Evolutionary conservation across 768 basidiomycete species (phyloP).

Genomic region (Cystofilobasidium capitatum): DNA sequence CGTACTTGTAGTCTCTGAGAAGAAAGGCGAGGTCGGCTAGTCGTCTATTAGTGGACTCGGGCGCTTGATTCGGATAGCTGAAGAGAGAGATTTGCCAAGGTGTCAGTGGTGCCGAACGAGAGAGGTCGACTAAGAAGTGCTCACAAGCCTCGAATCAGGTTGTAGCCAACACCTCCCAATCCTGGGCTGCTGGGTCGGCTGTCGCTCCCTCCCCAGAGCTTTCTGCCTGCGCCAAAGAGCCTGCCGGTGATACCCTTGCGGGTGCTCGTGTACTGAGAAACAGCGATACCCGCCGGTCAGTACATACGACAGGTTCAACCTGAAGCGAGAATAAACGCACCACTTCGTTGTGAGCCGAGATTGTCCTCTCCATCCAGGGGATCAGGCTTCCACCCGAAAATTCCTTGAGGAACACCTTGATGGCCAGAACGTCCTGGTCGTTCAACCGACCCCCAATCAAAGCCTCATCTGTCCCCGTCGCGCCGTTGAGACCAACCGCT

Average conservation of each 20-base stretch:
- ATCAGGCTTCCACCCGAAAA: slow-evolving; percentile 79
- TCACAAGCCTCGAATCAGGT: slow-evolving; percentile 40
- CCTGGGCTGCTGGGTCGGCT: slow-evolving; percentile 34
- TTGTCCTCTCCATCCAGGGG: slow-evolving; percentile 94
- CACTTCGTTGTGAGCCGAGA: slow-evolving; percentile 86
- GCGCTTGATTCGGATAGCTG: slow-evolving; percentile 38
- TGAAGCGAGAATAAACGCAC: too few relatives aligned
- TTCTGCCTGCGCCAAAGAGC: slow-evolving; percentile 42
- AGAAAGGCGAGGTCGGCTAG: slow-evolving; percentile 92
- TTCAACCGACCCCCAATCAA: slow-evolving; percentile 41
- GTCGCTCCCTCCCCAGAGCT: slow-evolving; percentile 37
- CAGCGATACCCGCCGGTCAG: slow-evolving; percentile 40
- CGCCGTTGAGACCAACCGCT: neutral
- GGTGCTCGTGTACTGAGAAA: slow-evolving; percentile 26
- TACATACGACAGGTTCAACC: too few relatives aligned
- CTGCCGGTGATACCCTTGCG: slow-evolving; percentile 40
- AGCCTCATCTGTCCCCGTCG: neutral
- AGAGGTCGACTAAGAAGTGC: too few relatives aligned
- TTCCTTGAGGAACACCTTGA: slow-evolving; percentile 71
- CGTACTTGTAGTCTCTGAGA: slow-evolving; percentile 79
- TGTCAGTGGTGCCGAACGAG: neutral
- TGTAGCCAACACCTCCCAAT: slow-evolving; percentile 33
- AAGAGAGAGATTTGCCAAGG: neutral
- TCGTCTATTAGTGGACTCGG: slow-evolving; percentile 48
- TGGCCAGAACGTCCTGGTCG: slow-evolving; percentile 64